Percentiles rank a stretch among this genome's conserved stretches.
Evolutionary conservation across 202 grass and related monocot genomes (phyloP).

Genomic region (Elaeis oleifera): DNA sequence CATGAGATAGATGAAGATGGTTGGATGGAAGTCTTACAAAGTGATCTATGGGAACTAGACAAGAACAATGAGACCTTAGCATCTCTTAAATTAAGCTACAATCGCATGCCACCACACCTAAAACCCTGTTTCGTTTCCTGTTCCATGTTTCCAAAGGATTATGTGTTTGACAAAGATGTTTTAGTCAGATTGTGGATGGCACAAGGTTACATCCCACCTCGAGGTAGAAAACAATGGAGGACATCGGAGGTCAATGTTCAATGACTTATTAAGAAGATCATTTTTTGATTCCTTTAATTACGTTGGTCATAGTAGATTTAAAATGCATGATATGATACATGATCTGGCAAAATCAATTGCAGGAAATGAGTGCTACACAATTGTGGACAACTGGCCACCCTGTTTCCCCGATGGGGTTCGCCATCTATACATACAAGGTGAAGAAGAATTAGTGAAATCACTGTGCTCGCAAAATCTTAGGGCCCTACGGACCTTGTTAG

Average conservation of each 20-base stretch:
- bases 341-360: slow-evolving; percentile 40
- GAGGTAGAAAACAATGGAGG: slow-evolving; percentile 7
- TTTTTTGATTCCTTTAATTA: slow-evolving; percentile 23
- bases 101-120: slow-evolving; percentile 8
- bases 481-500: slow-evolving; percentile 26
- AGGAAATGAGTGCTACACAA: slow-evolving; percentile 26
- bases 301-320: neutral
- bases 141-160: slow-evolving; percentile 23
- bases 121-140: slow-evolving; percentile 25
- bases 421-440: neutral
- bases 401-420: neutral
- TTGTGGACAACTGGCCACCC: neutral
- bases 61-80: too few species aligned
- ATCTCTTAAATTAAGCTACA: slow-evolving; percentile 24
- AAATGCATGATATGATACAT: slow-evolving; percentile 44
- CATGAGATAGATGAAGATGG: too few species aligned
- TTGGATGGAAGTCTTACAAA: too few species aligned
- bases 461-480: neutral
- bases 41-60: too few species aligned
- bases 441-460: neutral
- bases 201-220: slow-evolving; percentile 18
- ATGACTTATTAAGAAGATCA: slow-evolving; percentile 28
- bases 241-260: slow-evolving; percentile 8
- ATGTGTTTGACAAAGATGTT: neutral
- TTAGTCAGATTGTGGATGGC: slow-evolving; percentile 33